Conservation (phyloP, 768 basidiomycete species). For the Russula dissimulans region DNA sequence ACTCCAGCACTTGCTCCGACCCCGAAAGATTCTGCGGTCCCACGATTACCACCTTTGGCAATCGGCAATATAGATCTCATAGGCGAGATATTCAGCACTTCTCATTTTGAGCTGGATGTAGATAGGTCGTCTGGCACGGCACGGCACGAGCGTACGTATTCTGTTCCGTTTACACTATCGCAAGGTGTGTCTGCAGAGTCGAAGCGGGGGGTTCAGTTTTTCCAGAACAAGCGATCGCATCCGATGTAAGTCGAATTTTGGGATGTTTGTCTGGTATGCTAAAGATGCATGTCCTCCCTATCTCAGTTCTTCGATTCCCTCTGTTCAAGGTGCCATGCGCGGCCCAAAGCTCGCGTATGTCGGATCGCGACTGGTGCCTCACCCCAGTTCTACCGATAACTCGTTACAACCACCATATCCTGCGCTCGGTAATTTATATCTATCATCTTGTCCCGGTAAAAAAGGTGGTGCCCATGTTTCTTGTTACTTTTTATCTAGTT, state of each 20-base stretch:
- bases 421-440: constrained; percentile 70
- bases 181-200: neutral
- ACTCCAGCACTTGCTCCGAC: neutral
- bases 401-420: constrained; percentile 6
- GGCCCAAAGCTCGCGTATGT: constrained; percentile 2
- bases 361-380: neutral
- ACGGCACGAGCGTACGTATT: constrained; percentile 17
- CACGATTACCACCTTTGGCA: constrained; percentile 18
- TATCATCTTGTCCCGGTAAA: constrained; percentile 94
- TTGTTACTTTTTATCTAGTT: neutral
- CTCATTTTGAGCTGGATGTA: constrained; percentile 3
- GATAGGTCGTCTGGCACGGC: neutral
- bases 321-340: neutral
- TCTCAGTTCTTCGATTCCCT: neutral
- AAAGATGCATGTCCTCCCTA: neutral
- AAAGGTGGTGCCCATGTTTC: constrained; percentile 43
- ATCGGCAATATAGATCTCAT: constrained; percentile 14
- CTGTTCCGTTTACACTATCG: constrained; percentile 12
- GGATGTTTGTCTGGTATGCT: neutral
- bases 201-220: neutral
- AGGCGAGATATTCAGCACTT: constrained; percentile 18
- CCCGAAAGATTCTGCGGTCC: constrained; percentile 1
- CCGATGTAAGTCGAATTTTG: neutral
- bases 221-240: constrained; percentile 3
- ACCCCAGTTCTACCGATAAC: neutral